Percentiles rank a stretch among this genome's conserved stretches.
Conservation (phyloP, 345 rosid genomes). For the Theobroma cacao region DNA sequence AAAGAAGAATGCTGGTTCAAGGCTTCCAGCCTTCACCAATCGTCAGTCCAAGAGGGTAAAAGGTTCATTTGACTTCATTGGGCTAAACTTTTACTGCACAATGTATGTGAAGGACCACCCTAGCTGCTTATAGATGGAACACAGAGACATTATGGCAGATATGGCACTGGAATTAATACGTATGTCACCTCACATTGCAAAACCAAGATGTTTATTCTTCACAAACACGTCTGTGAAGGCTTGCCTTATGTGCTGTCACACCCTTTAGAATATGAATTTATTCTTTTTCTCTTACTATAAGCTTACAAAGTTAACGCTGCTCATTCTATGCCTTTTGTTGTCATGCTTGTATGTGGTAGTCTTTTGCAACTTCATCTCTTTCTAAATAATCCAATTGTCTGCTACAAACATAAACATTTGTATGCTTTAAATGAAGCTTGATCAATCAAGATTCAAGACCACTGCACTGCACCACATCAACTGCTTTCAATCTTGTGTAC, state of each 20-base stretch:
- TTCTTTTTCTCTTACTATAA: neutral
- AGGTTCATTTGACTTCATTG: constrained; percentile 68
- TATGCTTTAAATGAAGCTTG: neutral
- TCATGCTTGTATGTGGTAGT: neutral
- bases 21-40: constrained; percentile 55
- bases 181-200: constrained; percentile 9
- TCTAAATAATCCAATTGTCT: neutral
- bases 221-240: constrained; percentile 16
- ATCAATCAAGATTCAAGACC: neutral
- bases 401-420: neutral
- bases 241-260: constrained; percentile 7
- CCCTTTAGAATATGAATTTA: neutral
- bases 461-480: neutral
- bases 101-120: constrained; percentile 29
- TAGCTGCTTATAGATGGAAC: constrained; percentile 14
- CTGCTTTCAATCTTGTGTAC: neutral
- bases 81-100: constrained; percentile 41
- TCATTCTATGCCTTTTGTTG: neutral
- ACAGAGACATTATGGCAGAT: constrained; percentile 38
- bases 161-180: constrained; percentile 18
- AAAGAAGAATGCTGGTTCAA: constrained; percentile 57
- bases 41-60: constrained; percentile 54
- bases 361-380: neutral
- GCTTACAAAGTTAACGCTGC: neutral
- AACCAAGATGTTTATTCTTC: neutral